phyloP scores from a whole-genome alignment of 148 eudicot genomes.

The Arbutus unedo region DNA sequence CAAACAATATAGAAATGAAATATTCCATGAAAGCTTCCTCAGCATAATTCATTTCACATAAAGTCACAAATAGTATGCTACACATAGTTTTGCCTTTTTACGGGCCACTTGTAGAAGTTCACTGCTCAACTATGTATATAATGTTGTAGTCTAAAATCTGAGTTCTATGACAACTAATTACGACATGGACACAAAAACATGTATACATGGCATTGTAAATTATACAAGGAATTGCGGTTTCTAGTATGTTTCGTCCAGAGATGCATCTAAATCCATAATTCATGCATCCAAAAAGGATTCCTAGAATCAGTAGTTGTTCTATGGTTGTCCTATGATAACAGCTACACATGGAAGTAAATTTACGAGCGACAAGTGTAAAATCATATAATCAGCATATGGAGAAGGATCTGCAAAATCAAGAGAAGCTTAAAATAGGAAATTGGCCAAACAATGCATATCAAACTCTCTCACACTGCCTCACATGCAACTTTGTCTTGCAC shows the following conservation, averaged over 20 bases:
- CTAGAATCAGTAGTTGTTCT: background rate
- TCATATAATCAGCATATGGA: background rate
- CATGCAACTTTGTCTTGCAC: too few relatives aligned
- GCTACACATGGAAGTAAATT: background rate
- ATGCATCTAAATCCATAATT: background rate
- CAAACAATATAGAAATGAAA: background rate
- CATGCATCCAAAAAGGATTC: background rate
- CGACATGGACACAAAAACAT: background rate
- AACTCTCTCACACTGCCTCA: too few relatives aligned
- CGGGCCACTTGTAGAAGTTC: constrained; percentile 6
- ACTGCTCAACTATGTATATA: background rate
- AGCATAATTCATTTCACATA: background rate
- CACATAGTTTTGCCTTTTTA: background rate
- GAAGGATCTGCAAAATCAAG: background rate
- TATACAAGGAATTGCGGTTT: background rate
- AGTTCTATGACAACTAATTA: background rate
- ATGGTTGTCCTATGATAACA: background rate
- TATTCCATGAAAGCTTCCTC: background rate
- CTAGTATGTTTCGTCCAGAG: background rate
- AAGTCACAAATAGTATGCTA: background rate
- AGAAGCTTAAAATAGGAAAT: too few relatives aligned
- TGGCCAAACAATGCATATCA: too few relatives aligned
- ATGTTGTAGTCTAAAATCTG: background rate
- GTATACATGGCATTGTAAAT: background rate
- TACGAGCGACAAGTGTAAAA: background rate